Evolutionary conservation across 495 filamentous ascomycete genomes (phyloP), one percentile per base, ranked within the genome.

Genomic region (Aspergillus bridgeri): DNA sequence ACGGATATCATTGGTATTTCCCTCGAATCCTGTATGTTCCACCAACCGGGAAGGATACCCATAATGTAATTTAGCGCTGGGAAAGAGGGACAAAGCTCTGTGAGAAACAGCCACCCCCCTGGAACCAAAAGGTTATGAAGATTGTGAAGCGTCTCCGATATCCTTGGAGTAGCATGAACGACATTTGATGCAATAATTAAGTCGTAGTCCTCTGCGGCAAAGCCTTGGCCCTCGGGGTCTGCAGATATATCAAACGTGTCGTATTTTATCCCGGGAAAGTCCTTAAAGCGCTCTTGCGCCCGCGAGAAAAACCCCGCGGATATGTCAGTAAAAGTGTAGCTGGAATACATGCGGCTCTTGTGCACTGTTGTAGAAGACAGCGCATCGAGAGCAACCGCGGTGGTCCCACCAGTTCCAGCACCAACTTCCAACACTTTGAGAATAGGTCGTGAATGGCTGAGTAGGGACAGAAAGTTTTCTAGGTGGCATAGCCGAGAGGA

Each of bases 111-210:
- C 1, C 59, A 42, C 11, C 71, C 71, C 8, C 42, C 38, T 0
- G 70, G 62, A 6, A 38, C 48, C 0, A 75, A 63, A 0, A 76
- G 60, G n/a, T 63, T 33, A 43, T 73, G 69, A 0, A 73, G 54
- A 58, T 83, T 76, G 1, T 15, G 23, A 7, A 86, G 44, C 0
- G 73, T 79, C 11, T 69, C 51, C 1, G 67, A 56, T 0, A 85
- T 56, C 5, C 45, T 58, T 0, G 44, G 50, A 0, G 81, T 85
- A 1, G 79, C 79, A 59, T 86, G 82, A 5, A 86, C 53, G 3
- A 83, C 80, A 49, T 79, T 76, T 9, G 74, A 62, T 0, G 79
- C 83, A 17, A 85, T 54, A 6, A 86, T 66, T 0, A 86, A 57
- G 56, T 86, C 83, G 59, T 79, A 86, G 0, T 60, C 58, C 2